Conservation (phyloP, 495 filamentous ascomycete species). For the Lichina pygmaea region DNA sequence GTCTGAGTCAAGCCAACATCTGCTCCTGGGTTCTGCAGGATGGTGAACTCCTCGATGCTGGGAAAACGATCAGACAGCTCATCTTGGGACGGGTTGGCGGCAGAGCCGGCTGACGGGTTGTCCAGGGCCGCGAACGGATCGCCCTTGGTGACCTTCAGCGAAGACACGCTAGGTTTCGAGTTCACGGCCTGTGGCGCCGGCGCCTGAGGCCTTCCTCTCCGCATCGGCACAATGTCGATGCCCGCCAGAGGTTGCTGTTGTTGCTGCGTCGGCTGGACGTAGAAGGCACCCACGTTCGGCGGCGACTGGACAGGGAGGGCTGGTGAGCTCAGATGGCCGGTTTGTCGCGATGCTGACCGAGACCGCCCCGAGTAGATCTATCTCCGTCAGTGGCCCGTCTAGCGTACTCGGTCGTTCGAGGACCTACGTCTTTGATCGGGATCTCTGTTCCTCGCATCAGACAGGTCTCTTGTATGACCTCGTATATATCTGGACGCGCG, state of each 20-base stretch:
- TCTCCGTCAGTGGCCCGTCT: conserved; percentile 6
- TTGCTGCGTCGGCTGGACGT: conserved; percentile 34
- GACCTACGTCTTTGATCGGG: conserved; percentile 73
- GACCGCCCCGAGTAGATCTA: conserved; percentile 65
- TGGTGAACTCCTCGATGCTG: conserved; percentile 73
- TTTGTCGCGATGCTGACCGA: conserved; percentile 31
- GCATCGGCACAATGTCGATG: conserved; percentile 70
- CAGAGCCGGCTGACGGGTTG: conserved; percentile 18
- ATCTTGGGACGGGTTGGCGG: conserved; percentile 27
- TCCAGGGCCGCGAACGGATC: conserved; percentile 87
- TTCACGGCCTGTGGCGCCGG: conserved; percentile 13
- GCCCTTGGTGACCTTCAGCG: conserved; percentile 34
- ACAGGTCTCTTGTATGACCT: conserved; percentile 66
- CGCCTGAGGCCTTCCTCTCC: conserved; percentile 56
- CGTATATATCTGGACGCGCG: conserved; percentile 75
- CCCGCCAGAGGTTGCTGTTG: conserved; percentile 42
- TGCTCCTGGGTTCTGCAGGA: conserved; percentile 60
- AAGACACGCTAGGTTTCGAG: conserved; percentile 46
- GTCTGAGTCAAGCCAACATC: conserved; percentile 69
- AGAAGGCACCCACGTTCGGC: conserved; percentile 40
- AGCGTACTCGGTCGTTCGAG: neutral
- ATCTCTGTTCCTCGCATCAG: conserved; percentile 67
- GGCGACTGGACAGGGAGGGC: conserved; percentile 23
- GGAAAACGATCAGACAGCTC: conserved; percentile 73
- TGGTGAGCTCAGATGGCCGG: conserved; percentile 32